Evolutionary conservation across 805 yeast genomes (phyloP), one percentile per base, ranked within the genome.

Genomic region (Candida khao-thaluensis): DNA sequence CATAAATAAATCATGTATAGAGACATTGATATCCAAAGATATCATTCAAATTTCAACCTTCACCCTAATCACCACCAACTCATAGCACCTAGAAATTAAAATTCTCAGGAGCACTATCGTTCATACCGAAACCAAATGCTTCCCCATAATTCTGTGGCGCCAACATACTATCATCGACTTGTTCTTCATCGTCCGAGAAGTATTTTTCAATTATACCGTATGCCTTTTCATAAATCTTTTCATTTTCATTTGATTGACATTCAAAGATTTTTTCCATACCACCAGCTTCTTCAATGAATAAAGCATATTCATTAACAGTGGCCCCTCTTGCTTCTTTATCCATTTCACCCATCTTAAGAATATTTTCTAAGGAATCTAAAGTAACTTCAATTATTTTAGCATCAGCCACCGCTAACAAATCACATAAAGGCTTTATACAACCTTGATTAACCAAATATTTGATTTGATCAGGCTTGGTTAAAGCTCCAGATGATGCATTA

Each of bases 371-470:
- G 3, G 96, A 96, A 65, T 93, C 99, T 50, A 93, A 77, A 2
- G 98, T 86, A 33, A 93, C 96, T 62, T 90, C 96, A 49, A 90
- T 85, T 47, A 91, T 88, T 64, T 87, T 86, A 60, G 85, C 79
- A 62, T 93, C 99, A 47, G 93, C 91, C 51, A 87, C 81, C 12
- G 82, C 78, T 52, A 93, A 74, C 57, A 93, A 74, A 61, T 93
- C 98, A 70, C 98, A 91, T 57, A 93, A 75, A 25, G 99, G 98
- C 71, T 90, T 91, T 66, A 93, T 90, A 69, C 97, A 88, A 35
- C 97, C 99, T 70, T 93, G 98, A 49, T 74, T 71, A 24, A 93
- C 99, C 50, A 93, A 76, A 66, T 89, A 93, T 56, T 91, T 79
- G 53, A 93, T 90, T 62, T 90, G 96, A 44, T 88, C 96, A 6